phyloP scores from a whole-genome alignment of 78 protist genomes.

The Pelomyxa schiedti region DNA sequence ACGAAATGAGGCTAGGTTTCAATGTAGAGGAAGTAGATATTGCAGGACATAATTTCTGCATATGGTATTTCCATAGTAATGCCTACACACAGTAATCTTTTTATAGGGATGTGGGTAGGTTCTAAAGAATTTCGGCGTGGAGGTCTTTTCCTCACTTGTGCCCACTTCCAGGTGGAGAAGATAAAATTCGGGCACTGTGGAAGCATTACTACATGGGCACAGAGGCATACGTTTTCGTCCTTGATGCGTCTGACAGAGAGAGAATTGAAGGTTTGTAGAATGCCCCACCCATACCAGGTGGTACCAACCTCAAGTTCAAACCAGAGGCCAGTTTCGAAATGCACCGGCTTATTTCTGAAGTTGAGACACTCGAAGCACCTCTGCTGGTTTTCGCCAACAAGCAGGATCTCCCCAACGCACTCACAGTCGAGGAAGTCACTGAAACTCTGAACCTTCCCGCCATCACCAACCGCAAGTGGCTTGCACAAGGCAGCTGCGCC shows the following conservation, averaged over 20 bases:
- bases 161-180: slow-evolving; percentile 18
- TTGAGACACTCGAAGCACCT: neutral
- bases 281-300: too few species aligned
- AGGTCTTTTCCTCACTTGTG: too few species aligned
- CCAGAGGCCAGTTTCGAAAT: slow-evolving; percentile 8
- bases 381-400: slow-evolving; percentile 18
- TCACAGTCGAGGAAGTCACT: neutral
- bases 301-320: slow-evolving; percentile 2
- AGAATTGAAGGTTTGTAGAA: too few species aligned
- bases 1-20: too few species aligned
- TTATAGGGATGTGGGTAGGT: too few species aligned
- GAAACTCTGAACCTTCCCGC: neutral
- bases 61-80: too few species aligned
- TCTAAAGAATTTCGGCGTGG: too few species aligned
- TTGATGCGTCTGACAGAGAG: too few species aligned
- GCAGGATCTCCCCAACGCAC: slow-evolving; percentile 23
- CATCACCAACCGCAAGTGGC: neutral
- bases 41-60: too few species aligned
- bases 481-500: neutral
- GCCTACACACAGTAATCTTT: too few species aligned
- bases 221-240: slow-evolving; percentile 23
- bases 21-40: too few species aligned
- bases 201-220: slow-evolving; percentile 14
- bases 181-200: slow-evolving; percentile 12
- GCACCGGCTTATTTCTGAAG: slow-evolving; percentile 4